Evolutionary conservation across 768 basidiomycete genomes (phyloP).

Genomic region (Chiua virens): DNA sequence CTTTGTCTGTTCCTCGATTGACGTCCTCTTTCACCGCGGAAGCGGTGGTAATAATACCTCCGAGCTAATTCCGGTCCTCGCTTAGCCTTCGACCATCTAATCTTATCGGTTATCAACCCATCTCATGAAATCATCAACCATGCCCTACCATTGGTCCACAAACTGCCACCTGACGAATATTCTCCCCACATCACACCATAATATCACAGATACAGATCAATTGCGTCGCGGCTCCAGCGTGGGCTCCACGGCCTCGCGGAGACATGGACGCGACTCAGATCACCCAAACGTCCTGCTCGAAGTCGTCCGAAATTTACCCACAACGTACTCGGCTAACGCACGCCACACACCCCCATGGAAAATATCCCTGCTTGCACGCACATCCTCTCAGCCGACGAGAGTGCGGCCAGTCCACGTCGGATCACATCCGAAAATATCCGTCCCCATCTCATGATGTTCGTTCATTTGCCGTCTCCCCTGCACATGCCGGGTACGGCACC

Average conservation of each 20-base stretch:
- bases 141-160: constrained; percentile 6
- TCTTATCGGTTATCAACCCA: constrained; percentile 25
- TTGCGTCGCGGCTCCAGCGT: constrained; percentile 29
- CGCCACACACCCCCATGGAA: constrained; percentile 16
- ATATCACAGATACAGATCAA: constrained; percentile 22
- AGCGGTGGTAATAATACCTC: background rate
- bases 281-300: constrained; percentile 11
- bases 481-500: constrained; percentile 23
- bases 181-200: background rate
- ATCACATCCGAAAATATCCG: constrained; percentile 16
- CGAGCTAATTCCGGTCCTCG: constrained; percentile 12
- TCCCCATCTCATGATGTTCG: constrained; percentile 4
- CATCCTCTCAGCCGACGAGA: constrained; percentile 18
- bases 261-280: constrained; percentile 10
- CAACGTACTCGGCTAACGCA: constrained; percentile 30
- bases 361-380: constrained; percentile 14
- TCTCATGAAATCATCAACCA: constrained; percentile 17
- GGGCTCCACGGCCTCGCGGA: constrained; percentile 30
- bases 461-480: background rate
- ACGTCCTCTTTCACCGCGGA: background rate
- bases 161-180: too few species aligned
- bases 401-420: constrained; percentile 8
- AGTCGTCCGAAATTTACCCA: constrained; percentile 15
- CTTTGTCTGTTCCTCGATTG: background rate
- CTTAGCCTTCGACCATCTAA: constrained; percentile 23